Conservation (phyloP, 139 green algal species). For the Chlamydomonas asymmetrica region DNA sequence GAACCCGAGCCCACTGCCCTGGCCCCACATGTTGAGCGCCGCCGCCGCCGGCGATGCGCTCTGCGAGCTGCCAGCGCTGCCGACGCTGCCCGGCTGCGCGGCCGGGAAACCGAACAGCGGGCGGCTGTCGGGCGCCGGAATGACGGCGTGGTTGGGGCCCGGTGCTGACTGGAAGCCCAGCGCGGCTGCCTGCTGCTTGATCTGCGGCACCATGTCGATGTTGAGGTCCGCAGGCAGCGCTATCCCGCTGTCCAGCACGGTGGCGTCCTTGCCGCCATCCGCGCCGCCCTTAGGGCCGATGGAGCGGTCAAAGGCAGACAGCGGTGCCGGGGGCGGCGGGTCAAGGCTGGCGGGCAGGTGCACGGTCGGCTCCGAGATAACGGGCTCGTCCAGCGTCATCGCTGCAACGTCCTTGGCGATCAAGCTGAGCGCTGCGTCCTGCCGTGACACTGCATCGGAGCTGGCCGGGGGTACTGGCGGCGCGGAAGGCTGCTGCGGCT, state of each 20-base stretch:
- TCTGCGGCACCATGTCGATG: slow-evolving; percentile 23
- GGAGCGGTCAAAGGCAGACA: slow-evolving; percentile 32
- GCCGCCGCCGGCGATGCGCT: neutral
- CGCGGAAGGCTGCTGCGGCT: neutral
- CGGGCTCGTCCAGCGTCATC: slow-evolving; percentile 17
- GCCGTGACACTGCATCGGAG: slow-evolving; percentile 1
- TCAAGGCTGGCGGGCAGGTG: slow-evolving; percentile 21
- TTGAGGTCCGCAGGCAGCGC: slow-evolving; percentile 38
- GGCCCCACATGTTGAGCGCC: slow-evolving; percentile 17
- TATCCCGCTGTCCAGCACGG: slow-evolving; percentile 32
- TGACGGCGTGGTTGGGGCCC: neutral
- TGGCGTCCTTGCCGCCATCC: neutral
- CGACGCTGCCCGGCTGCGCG: no score
- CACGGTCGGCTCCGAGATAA: slow-evolving; percentile 2
- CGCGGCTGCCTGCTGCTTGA: neutral
- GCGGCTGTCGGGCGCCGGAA: no score
- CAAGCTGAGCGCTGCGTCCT: slow-evolving; percentile 2
- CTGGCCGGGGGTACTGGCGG: neutral
- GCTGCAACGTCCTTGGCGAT: slow-evolving; percentile 23
- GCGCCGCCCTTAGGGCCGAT: slow-evolving; percentile 26
- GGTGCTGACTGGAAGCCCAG: slow-evolving; percentile 1
- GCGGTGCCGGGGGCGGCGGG: slow-evolving; percentile 1
- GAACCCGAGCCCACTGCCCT: slow-evolving; percentile 15
- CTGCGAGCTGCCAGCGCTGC: no score
- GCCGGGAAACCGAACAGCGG: no score